phyloP scores from a whole-genome alignment of 1,284 basidiomycete species.

The Rhodofomes roseus region DNA sequence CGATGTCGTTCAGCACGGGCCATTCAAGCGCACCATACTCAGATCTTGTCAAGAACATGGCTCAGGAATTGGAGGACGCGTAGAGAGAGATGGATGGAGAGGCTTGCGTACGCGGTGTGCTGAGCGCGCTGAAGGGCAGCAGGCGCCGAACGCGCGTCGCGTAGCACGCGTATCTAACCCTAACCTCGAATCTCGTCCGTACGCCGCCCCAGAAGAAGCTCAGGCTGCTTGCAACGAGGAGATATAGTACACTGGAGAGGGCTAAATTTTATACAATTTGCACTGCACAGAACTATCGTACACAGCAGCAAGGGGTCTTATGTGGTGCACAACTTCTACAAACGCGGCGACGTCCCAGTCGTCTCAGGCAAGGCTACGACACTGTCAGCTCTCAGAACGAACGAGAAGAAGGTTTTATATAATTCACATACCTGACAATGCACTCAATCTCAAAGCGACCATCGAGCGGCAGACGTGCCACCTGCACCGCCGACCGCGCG shows the following conservation, averaged over 20 bases:
- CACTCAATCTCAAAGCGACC: conserved; percentile 92
- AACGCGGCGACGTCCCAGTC: neutral
- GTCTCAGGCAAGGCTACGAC: neutral
- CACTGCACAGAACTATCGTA: neutral
- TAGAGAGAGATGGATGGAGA: neutral
- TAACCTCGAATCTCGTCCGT: conserved; percentile 5
- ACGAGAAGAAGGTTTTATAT: neutral
- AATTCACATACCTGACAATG: conserved; percentile 48
- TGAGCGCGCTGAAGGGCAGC: conserved; percentile 1
- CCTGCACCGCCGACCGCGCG: conserved; percentile 88
- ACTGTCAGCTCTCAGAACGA: neutral
- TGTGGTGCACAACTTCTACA: neutral
- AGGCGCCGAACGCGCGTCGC: conserved; percentile 25
- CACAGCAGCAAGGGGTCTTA: neutral
- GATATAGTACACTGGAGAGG: no score
- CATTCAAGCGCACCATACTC: conserved; percentile 66
- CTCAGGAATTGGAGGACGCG: neutral
- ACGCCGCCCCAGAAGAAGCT: no score
- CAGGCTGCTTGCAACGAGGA: no score
- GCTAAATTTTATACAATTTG: neutral
- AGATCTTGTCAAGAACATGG: conserved; percentile 90
- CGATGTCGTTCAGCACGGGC: neutral
- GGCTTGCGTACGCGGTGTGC: conserved; percentile 14
- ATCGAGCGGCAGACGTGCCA: conserved; percentile 71
- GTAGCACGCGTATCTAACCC: conserved; percentile 6